Evolutionary conservation across 2,329 filamentous ascomycete species (phyloP).

Genomic region (Fusarium sp.): DNA sequence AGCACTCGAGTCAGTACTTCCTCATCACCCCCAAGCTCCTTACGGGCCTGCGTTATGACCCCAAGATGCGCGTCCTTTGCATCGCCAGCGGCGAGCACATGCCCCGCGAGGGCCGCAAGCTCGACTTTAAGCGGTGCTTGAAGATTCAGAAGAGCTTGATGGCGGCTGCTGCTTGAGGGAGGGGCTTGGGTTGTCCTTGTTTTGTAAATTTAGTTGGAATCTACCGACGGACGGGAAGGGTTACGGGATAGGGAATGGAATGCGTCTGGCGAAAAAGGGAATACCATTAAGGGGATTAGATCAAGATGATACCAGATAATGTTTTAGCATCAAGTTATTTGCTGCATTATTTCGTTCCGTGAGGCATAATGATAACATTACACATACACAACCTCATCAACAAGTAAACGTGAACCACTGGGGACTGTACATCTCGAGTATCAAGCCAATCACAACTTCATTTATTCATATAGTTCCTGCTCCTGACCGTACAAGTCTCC

Average conservation of each 20-base stretch:
- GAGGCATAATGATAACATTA: background rate
- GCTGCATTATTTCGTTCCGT: background rate
- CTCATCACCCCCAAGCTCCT: conserved; percentile 97
- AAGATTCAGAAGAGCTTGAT: conserved; percentile 54
- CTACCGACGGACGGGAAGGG: background rate
- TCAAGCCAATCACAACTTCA: conserved; percentile 37
- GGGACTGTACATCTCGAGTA: background rate
- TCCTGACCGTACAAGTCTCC: conserved; percentile 22
- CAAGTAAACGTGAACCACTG: background rate
- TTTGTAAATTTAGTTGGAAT: background rate
- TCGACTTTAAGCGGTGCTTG: conserved; percentile 62
- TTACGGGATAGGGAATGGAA: background rate
- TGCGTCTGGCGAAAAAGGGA: conserved; percentile 12
- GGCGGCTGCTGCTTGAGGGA: conserved; percentile 42
- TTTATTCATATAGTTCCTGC: conserved; percentile 43
- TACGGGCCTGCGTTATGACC: conserved; percentile 84
- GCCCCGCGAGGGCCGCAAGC: conserved; percentile 62
- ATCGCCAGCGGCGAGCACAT: conserved; percentile 89
- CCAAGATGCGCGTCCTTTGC: conserved; percentile 91
- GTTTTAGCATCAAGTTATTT: background rate
- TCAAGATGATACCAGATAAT: conserved; percentile 2
- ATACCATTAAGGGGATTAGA: conserved; percentile 6
- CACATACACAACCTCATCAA: background rate
- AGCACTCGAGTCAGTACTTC: conserved; percentile 88
- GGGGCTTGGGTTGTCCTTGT: background rate